Conservation (phyloP, 225 moss, liverwort and hornwort genomes). For the Bryoerythrophyllum caledonicum region DNA sequence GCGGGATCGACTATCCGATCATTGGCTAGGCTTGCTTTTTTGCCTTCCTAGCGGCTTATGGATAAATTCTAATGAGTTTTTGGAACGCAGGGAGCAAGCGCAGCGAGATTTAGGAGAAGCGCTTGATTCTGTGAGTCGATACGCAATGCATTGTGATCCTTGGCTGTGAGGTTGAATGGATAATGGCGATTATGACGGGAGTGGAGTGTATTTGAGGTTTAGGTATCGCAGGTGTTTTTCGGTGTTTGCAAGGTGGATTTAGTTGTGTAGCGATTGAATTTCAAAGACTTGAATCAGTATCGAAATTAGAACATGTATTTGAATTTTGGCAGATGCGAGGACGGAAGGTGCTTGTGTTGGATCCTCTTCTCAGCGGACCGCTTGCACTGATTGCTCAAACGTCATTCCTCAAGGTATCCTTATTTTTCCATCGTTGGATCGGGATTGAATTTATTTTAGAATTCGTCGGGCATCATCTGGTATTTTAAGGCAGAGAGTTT, state of each 20-base stretch:
- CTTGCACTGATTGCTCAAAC: constrained; percentile 88
- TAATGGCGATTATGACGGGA: background rate
- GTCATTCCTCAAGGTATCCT: constrained; percentile 74
- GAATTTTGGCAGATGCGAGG: constrained; percentile 65
- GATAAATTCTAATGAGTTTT: constrained; percentile 1
- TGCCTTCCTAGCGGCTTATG: background rate
- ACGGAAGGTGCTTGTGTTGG: constrained; percentile 89
- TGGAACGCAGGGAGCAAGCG: constrained; percentile 71
- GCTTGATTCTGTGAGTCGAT: constrained; percentile 66
- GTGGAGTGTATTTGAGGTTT: constrained; percentile 6
- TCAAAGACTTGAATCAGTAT: background rate
- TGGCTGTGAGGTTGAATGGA: background rate
- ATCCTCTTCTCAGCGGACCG: constrained; percentile 91
- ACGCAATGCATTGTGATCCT: constrained; percentile 12
- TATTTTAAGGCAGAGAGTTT: background rate
- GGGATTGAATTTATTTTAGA: background rate
- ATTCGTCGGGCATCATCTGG: constrained; percentile 7
- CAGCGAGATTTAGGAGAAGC: constrained; percentile 84
- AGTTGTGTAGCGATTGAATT: background rate
- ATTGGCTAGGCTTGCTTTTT: background rate
- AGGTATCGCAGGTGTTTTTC: constrained; percentile 12
- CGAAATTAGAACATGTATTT: background rate
- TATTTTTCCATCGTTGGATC: background rate
- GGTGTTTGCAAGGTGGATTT: background rate
- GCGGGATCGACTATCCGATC: constrained; percentile 4